These are phyloP conservation scores for Dicorynia guianensis DNA, from an alignment of 306 rosid genomes.

Conservation along the genomic window DNA sequence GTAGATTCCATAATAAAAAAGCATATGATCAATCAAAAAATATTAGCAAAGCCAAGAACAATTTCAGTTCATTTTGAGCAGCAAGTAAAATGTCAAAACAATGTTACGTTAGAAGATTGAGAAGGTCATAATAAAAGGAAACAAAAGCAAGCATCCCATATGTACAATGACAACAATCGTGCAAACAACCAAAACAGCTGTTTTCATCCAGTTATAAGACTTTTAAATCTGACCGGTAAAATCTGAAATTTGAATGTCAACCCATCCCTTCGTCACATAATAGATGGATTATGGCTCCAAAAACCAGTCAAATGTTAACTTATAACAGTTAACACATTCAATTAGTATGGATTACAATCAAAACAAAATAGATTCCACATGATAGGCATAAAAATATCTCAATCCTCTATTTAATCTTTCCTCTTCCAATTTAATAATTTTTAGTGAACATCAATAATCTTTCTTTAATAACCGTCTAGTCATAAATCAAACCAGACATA, in stretches of 20 bases:
- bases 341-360: background rate
- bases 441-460: background rate
- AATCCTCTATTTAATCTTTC: background rate
- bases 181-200: conserved; percentile 16
- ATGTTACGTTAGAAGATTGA: conserved; percentile 20
- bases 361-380: background rate
- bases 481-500: background rate
- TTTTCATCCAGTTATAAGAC: conserved; percentile 8
- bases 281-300: background rate
- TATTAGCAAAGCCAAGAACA: conserved; percentile 5
- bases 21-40: background rate
- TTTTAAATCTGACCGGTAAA: background rate
- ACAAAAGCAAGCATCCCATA: conserved; percentile 7
- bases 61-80: background rate
- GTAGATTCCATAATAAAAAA: conserved; percentile 28
- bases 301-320: background rate
- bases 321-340: background rate
- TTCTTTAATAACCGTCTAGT: background rate
- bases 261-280: background rate
- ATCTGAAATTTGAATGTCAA: conserved; percentile 20
- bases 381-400: background rate
- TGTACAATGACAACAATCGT: conserved; percentile 10
- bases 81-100: conserved; percentile 7
- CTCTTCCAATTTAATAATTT: background rate
- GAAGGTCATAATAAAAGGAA: conserved; percentile 18